These are phyloP conservation scores for Diaporthe longicolla DNA, from an alignment of 2,329 filamentous ascomycete species.

Conservation along the genomic window DNA sequence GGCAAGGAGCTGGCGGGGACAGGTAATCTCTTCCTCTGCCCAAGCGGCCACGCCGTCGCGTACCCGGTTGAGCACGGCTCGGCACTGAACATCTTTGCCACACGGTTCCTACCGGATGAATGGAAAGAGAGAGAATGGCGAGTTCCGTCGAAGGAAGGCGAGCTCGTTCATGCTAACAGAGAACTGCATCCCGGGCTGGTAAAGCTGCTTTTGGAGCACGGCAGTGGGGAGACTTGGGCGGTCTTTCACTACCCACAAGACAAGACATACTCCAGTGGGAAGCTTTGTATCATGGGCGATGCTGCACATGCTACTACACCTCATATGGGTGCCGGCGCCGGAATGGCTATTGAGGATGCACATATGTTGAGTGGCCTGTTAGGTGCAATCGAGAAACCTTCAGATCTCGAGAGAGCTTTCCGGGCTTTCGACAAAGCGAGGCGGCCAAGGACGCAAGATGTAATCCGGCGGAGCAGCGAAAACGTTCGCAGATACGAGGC, in stretches of 20 bases:
- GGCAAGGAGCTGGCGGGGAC: conserved; percentile 33
- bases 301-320: conserved; percentile 44
- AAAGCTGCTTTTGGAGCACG: conserved; percentile 14
- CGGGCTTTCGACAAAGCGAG: conserved; percentile 39
- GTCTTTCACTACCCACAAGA: conserved; percentile 41
- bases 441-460: conserved; percentile 41
- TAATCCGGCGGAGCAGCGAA: conserved; percentile 36
- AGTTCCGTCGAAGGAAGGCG: neutral
- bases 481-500: conserved; percentile 21
- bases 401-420: conserved; percentile 39
- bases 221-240: conserved; percentile 43
- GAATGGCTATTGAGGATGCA: conserved; percentile 44
- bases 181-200: conserved; percentile 24
- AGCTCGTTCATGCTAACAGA: conserved; percentile 5
- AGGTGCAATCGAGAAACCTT: neutral
- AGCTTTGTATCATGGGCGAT: conserved; percentile 40
- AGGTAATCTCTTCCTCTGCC: conserved; percentile 34
- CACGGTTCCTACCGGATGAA: neutral
- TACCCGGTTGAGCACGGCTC: conserved; percentile 42
- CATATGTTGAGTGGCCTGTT: conserved; percentile 42
- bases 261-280: conserved; percentile 35
- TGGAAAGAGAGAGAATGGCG: conserved; percentile 33
- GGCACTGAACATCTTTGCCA: conserved; percentile 39
- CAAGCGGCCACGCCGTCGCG: conserved; percentile 33
- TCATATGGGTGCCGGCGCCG: conserved; percentile 44